Percentiles rank a stretch among this genome's conserved stretches.
Evolutionary conservation across 305 asterid genomes (phyloP).

Genomic region (Euphrasia arctica): DNA sequence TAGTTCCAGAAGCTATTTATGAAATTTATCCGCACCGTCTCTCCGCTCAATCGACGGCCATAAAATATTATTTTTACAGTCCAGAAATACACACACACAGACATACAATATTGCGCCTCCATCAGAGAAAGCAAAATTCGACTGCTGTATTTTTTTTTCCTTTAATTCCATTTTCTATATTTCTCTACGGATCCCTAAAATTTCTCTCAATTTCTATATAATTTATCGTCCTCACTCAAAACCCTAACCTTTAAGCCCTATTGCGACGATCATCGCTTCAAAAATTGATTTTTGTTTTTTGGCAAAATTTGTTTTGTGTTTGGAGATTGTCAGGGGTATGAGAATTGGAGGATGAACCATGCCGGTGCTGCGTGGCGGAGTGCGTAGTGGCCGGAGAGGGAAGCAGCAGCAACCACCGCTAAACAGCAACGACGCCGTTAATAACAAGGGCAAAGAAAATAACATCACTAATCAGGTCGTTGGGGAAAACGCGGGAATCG

Average conservation of each 20-base stretch:
- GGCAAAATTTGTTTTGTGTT: neutral
- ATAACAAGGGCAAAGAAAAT: conserved; percentile 22
- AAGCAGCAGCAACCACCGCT: conserved; percentile 28
- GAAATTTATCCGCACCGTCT: conserved; percentile 19
- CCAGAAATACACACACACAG: conserved; percentile 20
- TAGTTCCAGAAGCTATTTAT: conserved; percentile 1
- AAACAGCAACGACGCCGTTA: conserved; percentile 25
- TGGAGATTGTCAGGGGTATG: conserved; percentile 31
- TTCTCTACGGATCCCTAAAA: conserved; percentile 35
- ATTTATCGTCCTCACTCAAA: conserved; percentile 21
- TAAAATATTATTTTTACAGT: neutral
- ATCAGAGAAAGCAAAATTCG: conserved; percentile 27
- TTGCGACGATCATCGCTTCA: conserved; percentile 27
- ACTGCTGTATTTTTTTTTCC: conserved; percentile 25
- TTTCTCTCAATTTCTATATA: neutral
- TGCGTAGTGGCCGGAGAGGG: conserved; percentile 65
- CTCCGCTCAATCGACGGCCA: conserved; percentile 23
- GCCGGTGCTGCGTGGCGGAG: conserved; percentile 77
- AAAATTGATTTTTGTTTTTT: neutral
- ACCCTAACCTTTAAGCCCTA: conserved; percentile 33
- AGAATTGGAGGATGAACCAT: conserved; percentile 70
- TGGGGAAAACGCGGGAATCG: conserved; percentile 62
- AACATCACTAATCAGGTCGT: conserved; percentile 26
- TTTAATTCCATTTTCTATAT: conserved; percentile 19
- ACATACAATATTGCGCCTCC: conserved; percentile 14